Base-by-base conservation (phyloP, 1,139 yeast genomes). In the Debaryomyces fabryi region DNA sequence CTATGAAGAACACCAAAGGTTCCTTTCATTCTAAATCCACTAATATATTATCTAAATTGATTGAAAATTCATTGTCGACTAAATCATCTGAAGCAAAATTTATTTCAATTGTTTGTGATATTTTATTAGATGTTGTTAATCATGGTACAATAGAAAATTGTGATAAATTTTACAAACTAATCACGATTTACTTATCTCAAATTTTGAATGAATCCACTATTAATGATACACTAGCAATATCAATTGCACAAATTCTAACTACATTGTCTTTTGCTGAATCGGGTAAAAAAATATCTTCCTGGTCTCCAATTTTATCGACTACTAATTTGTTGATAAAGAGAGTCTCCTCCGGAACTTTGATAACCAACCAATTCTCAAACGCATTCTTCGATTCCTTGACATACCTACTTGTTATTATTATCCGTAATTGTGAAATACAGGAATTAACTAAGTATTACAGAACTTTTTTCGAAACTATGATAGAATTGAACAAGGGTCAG, bases 21-120 rank as follows among this genome's bases (percentile, higher is more conserved):
- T 74, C 87, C 0, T 73, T 92, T 54, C 97, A 92, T 64, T 87
- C 96, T 1, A 88, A 83, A 59, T 70, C 91, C 0, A 63, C 74
- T 3, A 52, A 67, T 1, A 81, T 88, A 4, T 62, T 86, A 44
- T 66, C 72, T 3, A 70, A 68, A 4, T 60, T 87, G 23, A 58
- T 81, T 12, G 67, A 68, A 18, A 68, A 69, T 38, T 68, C 76
- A 6, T 60, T 77, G 39, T 51, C 52, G 9, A 50, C 57, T 4
- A 54, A 54, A 8, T 50, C 58, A 6, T 53, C 48, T 6, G 55
- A 54, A 16, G 58, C 63, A 2, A 57, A 59, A 23, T 61, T 70
- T 18, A 67, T 75, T 6, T 68, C 84, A 10, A 74, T 85, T 12
- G 59, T 83, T 13, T 75, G 85, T 29, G 92, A 87, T 58, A 71